A percentile compares a stretch with the other conserved stretches of the same genome.
These are phyloP conservation scores for Serendipita indica DNA, from an alignment of 768 basidiomycete genomes.

Conservation along the genomic window DNA sequence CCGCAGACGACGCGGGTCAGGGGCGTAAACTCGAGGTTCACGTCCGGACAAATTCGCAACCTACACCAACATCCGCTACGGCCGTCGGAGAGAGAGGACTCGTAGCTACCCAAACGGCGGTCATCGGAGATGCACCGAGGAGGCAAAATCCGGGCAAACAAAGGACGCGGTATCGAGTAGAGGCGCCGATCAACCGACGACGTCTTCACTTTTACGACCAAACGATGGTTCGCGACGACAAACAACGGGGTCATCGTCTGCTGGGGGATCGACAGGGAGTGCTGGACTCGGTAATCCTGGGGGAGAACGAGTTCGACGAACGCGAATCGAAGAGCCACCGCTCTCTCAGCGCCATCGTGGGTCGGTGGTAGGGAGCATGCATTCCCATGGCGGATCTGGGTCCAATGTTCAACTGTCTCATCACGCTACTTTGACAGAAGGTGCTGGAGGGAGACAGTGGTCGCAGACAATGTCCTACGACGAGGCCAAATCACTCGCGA, in stretches of 20 bases:
- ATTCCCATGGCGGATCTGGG: too few species aligned
- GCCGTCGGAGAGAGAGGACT: not conserved
- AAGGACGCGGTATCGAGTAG: too few species aligned
- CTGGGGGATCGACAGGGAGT: too few species aligned
- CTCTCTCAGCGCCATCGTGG: not conserved
- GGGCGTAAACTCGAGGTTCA: not conserved
- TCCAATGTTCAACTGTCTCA: too few species aligned
- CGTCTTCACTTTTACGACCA: too few species aligned
- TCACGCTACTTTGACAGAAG: not conserved
- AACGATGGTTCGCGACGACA: too few species aligned
- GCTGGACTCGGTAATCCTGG: too few species aligned
- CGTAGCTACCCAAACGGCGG: not conserved
- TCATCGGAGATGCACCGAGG: not conserved
- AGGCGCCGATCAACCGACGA: too few species aligned
- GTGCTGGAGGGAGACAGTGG: not conserved
- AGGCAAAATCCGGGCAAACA: too few species aligned
- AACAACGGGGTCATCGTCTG: too few species aligned
- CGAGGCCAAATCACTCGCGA: not conserved
- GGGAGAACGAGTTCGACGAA: not conserved
- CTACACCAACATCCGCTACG: not conserved
- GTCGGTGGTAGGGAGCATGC: too few species aligned
- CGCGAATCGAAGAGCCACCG: constrained; percentile 3
- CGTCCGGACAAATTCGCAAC: constrained; percentile 5
- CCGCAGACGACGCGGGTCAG: not conserved
- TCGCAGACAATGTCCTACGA: not conserved